A percentile compares a stretch with the other conserved stretches of the same genome.
phyloP scores from a whole-genome alignment of 164 flowering plant genomes.

The Chimonanthus praecox region DNA sequence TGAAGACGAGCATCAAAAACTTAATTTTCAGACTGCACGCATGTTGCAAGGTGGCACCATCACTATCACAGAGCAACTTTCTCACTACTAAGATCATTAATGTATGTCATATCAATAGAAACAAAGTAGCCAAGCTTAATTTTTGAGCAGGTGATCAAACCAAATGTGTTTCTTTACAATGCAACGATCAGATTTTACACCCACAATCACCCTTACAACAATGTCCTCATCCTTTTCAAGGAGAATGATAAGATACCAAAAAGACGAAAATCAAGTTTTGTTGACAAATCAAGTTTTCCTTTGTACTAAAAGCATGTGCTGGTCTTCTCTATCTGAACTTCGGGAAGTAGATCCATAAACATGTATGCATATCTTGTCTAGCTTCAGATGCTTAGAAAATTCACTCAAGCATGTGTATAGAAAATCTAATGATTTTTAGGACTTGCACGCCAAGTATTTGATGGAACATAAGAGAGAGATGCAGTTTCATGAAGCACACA shows the following conservation, averaged over 20 bases:
- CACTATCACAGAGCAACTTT: slow-evolving; percentile 58
- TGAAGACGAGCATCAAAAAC: slow-evolving; percentile 9
- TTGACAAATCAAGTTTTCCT: slow-evolving; percentile 64
- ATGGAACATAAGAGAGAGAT: slow-evolving; percentile 58
- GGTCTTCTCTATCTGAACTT: slow-evolving; percentile 30
- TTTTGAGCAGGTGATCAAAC: slow-evolving; percentile 41
- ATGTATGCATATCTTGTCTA: slow-evolving; percentile 41
- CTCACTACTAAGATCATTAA: slow-evolving; percentile 65
- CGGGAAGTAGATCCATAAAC: slow-evolving; percentile 65
- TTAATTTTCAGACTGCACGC: slow-evolving; percentile 30
- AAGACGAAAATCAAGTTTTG: slow-evolving; percentile 19
- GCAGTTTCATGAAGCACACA: slow-evolving; percentile 55
- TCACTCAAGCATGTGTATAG: slow-evolving; percentile 61
- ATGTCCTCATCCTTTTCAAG: slow-evolving; percentile 30
- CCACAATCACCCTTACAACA: slow-evolving; percentile 22
- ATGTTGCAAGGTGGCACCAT: slow-evolving; percentile 39
- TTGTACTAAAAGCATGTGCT: slow-evolving; percentile 48
- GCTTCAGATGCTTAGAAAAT: slow-evolving; percentile 29
- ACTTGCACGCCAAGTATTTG: slow-evolving; percentile 51
- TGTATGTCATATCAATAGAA: slow-evolving; percentile 33
- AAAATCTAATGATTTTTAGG: slow-evolving; percentile 42
- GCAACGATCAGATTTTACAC: slow-evolving; percentile 52
- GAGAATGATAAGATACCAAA: slow-evolving; percentile 30
- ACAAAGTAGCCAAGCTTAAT: slow-evolving; percentile 38
- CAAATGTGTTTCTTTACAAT: slow-evolving; percentile 60